Percentiles rank a stretch among this genome's conserved stretches.
Evolutionary conservation across 148 eudicot genomes (phyloP).

Genomic region (Vaccinium vitisidaea): DNA sequence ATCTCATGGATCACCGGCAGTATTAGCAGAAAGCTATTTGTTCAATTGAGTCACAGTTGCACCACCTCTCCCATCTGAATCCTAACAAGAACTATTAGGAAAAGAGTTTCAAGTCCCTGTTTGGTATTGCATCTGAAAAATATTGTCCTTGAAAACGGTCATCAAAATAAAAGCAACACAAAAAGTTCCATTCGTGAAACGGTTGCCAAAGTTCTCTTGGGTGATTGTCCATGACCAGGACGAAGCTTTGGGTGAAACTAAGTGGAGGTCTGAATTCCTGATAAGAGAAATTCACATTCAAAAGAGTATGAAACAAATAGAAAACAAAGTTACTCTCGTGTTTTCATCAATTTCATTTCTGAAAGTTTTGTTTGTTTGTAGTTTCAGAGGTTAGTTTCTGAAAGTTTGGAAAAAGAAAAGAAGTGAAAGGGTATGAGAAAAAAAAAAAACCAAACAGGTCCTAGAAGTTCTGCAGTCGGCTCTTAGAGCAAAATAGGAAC

Average conservation of each 20-base stretch:
- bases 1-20: neutral
- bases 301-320: neutral
- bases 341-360: constrained; percentile 4
- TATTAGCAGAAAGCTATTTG: no score
- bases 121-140: neutral
- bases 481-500: neutral
- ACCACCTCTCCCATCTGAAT: neutral
- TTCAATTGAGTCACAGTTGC: neutral
- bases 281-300: neutral
- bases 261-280: neutral
- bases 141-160: neutral
- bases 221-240: no score
- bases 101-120: neutral
- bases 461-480: constrained; percentile 4
- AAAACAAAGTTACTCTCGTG: neutral
- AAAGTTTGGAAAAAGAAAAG: neutral
- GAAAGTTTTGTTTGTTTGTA: neutral
- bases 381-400: neutral
- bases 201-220: neutral
- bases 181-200: neutral
- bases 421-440: neutral
- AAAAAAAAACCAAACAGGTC: constrained; percentile 9
- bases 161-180: neutral
- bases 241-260: no score
- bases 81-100: neutral